These are phyloP conservation scores for Ichthyophthirius multifiliis DNA, from an alignment of 169 alveolate species.

Conservation along the genomic window DNA sequence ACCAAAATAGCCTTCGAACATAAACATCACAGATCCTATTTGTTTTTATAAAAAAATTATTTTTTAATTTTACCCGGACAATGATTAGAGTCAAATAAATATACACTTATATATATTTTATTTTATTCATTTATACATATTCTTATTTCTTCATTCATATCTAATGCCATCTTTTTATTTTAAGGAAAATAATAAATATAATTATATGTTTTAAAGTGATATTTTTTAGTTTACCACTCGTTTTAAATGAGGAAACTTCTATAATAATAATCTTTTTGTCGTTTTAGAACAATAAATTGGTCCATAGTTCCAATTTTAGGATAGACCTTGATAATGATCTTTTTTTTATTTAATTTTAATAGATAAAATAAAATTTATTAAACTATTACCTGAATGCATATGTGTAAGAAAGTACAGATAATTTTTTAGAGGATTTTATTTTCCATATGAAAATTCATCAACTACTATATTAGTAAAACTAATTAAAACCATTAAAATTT, in stretches of 20 bases:
- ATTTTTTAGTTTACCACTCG: slow-evolving; percentile 9
- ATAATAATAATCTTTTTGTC: slow-evolving; percentile 32
- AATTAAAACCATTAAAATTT: slow-evolving; percentile 64
- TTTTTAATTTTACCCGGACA: slow-evolving; percentile 70
- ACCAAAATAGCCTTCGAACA: slow-evolving; percentile 78
- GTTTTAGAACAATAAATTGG: slow-evolving; percentile 48
- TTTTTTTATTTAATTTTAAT: too few species aligned
- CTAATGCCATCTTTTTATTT: too few species aligned
- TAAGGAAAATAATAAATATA: too few species aligned
- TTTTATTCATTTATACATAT: slow-evolving; percentile 15
- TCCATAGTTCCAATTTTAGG: slow-evolving; percentile 45
- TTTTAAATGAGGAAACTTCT: slow-evolving; percentile 30
- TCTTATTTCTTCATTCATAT: slow-evolving; percentile 17
- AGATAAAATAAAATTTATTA: too few species aligned
- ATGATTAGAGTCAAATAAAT: slow-evolving; percentile 71
- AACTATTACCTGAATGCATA: slow-evolving; percentile 49
- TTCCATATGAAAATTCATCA: slow-evolving; percentile 56
- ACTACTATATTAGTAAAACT: slow-evolving; percentile 65
- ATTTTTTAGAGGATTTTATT: slow-evolving; percentile 37
- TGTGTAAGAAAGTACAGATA: slow-evolving; percentile 70
- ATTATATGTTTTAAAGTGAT: neutral
- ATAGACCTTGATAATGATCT: slow-evolving; percentile 47
- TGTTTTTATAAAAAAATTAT: too few species aligned
- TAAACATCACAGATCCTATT: slow-evolving; percentile 60
- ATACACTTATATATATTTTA: slow-evolving; percentile 37